Evolutionary conservation across 179 eudicot genomes (phyloP).

Genomic region (Vitellaria paradoxa): DNA sequence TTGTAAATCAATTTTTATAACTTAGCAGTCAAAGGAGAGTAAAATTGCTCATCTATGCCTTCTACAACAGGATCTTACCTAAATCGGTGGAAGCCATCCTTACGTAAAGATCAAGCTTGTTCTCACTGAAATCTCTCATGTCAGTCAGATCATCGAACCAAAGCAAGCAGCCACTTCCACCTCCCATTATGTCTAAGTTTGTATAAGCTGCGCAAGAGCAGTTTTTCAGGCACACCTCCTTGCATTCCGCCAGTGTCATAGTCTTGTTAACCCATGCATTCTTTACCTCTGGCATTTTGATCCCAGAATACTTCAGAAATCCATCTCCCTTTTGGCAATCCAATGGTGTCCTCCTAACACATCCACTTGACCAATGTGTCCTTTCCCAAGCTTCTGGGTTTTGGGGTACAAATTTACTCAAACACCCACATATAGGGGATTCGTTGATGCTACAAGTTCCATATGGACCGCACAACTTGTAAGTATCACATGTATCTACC

Average conservation of each 20-base stretch:
- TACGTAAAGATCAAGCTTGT: background rate
- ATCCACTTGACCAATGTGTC: background rate
- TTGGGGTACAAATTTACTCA: background rate
- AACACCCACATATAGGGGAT: background rate
- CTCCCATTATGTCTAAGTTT: background rate
- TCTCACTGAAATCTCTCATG: background rate
- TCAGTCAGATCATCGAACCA: background rate
- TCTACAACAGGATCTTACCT: background rate
- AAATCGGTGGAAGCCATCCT: background rate
- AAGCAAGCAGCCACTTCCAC: slow-evolving; percentile 9
- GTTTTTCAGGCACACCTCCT: background rate
- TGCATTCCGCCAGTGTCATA: background rate
- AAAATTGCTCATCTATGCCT: background rate
- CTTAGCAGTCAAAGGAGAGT: background rate
- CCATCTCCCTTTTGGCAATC: background rate
- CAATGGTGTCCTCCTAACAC: background rate
- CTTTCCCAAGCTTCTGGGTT: background rate
- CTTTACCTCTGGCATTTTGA: background rate
- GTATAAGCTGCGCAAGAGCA: background rate
- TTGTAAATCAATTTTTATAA: too few relatives aligned
- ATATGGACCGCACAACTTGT: background rate
- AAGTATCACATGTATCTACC: background rate
- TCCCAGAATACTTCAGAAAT: background rate
- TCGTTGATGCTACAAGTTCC: background rate
- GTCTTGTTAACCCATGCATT: background rate